Percentiles rank a stretch among this genome's conserved stretches.
phyloP scores from a whole-genome alignment of 306 rosid genomes.

The Carpinus fangiana region DNA sequence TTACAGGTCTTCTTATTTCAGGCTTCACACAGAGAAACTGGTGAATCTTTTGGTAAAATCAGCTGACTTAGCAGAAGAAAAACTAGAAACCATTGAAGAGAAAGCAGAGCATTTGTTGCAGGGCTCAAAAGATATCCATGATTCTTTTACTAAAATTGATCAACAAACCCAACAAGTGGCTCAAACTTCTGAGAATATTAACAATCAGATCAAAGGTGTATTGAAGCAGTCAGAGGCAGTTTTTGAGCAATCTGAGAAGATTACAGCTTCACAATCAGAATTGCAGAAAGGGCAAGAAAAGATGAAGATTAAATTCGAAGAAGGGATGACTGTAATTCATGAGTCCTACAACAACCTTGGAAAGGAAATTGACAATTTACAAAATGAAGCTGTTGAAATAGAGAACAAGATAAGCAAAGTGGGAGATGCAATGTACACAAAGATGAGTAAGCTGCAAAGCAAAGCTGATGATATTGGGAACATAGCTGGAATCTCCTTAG shows the following conservation, averaged over 20 bases:
- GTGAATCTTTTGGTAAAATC: conserved; percentile 71
- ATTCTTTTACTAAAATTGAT: conserved; percentile 52
- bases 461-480: conserved; percentile 71
- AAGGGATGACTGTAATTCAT: conserved; percentile 56
- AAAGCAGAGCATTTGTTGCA: conserved; percentile 51
- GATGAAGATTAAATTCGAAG: conserved; percentile 52
- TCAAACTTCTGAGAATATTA: conserved; percentile 46
- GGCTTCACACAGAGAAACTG: conserved; percentile 71
- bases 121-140: conserved; percentile 40
- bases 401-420: conserved; percentile 60
- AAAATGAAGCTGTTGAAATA: conserved; percentile 55
- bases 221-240: conserved; percentile 52
- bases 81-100: conserved; percentile 57
- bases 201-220: conserved; percentile 49
- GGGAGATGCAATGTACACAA: conserved; percentile 58
- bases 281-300: conserved; percentile 60
- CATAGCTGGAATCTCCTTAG: conserved; percentile 64
- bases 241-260: conserved; percentile 57
- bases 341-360: conserved; percentile 57
- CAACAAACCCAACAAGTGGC: conserved; percentile 47
- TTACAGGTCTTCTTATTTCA: conserved; percentile 61
- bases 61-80: conserved; percentile 62
- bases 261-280: conserved; percentile 52
- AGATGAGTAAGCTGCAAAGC: conserved; percentile 55
- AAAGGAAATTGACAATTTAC: conserved; percentile 47